phyloP scores from a whole-genome alignment of 805 yeast species.

The Danielozyma ontarioensis region DNA sequence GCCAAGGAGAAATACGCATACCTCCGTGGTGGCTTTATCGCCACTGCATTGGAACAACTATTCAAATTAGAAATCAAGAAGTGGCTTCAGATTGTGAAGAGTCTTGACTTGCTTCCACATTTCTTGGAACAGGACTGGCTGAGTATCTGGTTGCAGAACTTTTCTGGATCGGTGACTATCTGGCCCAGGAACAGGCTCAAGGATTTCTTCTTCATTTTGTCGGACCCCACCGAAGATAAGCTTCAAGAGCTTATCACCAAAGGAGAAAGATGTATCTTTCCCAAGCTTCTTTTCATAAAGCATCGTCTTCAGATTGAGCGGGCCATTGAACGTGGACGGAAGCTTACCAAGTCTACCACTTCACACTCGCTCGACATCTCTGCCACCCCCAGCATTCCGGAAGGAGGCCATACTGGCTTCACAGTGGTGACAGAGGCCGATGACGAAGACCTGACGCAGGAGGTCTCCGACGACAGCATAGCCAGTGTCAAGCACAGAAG shows the following conservation, averaged over 20 bases:
- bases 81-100: conserved; percentile 65
- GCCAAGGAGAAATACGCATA: conserved; percentile 27
- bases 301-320: conserved; percentile 64
- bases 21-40: conserved; percentile 72
- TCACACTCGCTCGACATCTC: too few species aligned
- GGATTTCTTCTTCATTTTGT: conserved; percentile 60
- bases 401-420: too few species aligned
- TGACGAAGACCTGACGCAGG: too few species aligned
- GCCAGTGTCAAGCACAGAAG: too few species aligned
- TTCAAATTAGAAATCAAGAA: conserved; percentile 70
- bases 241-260: conserved; percentile 50
- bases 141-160: conserved; percentile 65
- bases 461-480: too few species aligned
- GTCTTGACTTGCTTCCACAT: conserved; percentile 63
- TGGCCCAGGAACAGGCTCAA: conserved; percentile 61
- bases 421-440: too few species aligned
- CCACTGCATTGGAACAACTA: conserved; percentile 66
- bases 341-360: conserved; percentile 12
- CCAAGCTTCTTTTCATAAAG: conserved; percentile 58
- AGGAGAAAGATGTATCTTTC: conserved; percentile 65
- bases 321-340: conserved; percentile 51
- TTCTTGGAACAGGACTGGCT: conserved; percentile 78
- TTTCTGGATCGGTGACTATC: conserved; percentile 70
- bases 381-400: too few species aligned
- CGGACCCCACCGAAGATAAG: conserved; percentile 62